phyloP scores from a whole-genome alignment of 78 protist genomes.

The Polysphondylium violaceum region DNA sequence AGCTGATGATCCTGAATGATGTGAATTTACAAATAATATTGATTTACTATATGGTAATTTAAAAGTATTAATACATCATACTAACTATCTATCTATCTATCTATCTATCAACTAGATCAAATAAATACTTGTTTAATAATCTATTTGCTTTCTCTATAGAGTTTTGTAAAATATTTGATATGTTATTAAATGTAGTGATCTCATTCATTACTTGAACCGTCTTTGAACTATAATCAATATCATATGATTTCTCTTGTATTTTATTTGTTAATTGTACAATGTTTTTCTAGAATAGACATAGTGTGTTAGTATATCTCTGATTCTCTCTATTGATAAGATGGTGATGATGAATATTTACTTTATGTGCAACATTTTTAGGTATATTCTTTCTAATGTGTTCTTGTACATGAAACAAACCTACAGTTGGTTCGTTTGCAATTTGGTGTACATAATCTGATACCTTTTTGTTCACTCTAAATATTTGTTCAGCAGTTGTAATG shows the following conservation, averaged over 20 bases:
- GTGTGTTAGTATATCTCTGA: background rate
- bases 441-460: conserved; percentile 70
- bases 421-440: conserved; percentile 80
- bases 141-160: conserved; percentile 57
- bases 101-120: background rate
- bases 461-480: conserved; percentile 18
- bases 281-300: background rate
- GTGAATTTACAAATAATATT: conserved; percentile 55
- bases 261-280: conserved; percentile 6
- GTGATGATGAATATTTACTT: background rate
- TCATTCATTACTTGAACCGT: conserved; percentile 32
- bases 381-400: conserved; percentile 75
- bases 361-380: conserved; percentile 66
- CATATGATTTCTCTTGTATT: conserved; percentile 44
- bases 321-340: background rate
- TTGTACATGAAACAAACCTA: conserved; percentile 81
- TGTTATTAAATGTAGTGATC: conserved; percentile 49
- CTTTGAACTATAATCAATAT: conserved; percentile 29
- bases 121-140: conserved; percentile 52
- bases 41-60: conserved; percentile 21
- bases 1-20: conserved; percentile 11
- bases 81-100: background rate
- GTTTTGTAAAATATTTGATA: conserved; percentile 9
- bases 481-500: conserved; percentile 38
- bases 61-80: background rate